Evolutionary conservation across 139 green algal genomes (phyloP), one percentile per base, ranked within the genome.

Genomic region (Tetraselmis chui): DNA sequence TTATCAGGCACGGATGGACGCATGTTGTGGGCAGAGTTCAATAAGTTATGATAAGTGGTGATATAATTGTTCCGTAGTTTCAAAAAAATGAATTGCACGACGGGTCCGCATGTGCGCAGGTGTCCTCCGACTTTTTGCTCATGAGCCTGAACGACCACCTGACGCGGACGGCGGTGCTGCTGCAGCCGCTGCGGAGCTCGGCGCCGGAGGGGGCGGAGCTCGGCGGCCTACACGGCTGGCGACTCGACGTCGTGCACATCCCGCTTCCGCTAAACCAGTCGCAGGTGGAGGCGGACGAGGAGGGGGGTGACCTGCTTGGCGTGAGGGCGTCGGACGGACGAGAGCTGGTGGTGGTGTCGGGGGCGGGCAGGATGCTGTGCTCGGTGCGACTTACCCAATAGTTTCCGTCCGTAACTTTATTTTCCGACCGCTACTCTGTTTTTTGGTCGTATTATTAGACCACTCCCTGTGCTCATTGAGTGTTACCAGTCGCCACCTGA

Each of bases 121-220:
- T 93, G 76, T 89, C 91, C 28, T 59, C 83, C 0, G 75, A 80
- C 59, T 91, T 90, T 78, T 84, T 96, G 82, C 84, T 97, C 30
- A 90, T 88, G 80, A 87, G 86, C 0, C 86, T 97, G 24, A 97
- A 97, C 77, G 88, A 93, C 45, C 76, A 93, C 81, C 89, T 97
- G 22, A 81, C 78, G 0, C 78, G 84, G 28, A 94, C 91, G 1
- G 90, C 93, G 0, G 82, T 97, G 32, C 80, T 97, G 84, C 88
- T 95, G 76, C 94, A 96, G 87, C 91, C 93, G 1, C 79, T 96
- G 59, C 28, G 45, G 45, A 67, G 11, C 11, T 18, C 11, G 45
- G 45, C 18, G 18, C 45, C 45, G 18, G 45, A 67, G 45, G 45
- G 18, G 11, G 45, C 45, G 45, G 45, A 67, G 45, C 11, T 67